These are phyloP conservation scores for Botrytis hyacinthi DNA, from an alignment of 2,329 filamentous ascomycete genomes.

Conservation along the genomic window DNA sequence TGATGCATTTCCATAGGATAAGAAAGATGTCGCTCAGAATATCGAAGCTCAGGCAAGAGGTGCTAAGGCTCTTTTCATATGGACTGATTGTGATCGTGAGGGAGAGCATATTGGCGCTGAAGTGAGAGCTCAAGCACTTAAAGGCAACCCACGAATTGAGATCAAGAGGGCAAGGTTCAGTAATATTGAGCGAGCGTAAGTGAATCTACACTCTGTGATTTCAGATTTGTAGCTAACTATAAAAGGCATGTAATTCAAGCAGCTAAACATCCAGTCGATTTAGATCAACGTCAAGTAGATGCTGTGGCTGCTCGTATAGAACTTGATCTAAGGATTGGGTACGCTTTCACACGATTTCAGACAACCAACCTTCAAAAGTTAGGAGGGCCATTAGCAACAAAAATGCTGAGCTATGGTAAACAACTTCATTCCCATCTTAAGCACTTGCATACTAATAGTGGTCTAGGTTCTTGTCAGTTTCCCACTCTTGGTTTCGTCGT, in stretches of 20 bases:
- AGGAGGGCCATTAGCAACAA: slow-evolving; percentile 55
- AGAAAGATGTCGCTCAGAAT: slow-evolving; percentile 77
- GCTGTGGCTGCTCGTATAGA: slow-evolving; percentile 89
- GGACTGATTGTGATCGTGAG: slow-evolving; percentile 98
- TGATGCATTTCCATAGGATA: slow-evolving; percentile 56
- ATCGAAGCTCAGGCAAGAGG: slow-evolving; percentile 75
- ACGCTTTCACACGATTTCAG: slow-evolving; percentile 85
- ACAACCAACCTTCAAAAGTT: slow-evolving; percentile 74
- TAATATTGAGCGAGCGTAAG: slow-evolving; percentile 88
- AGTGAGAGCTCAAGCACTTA: slow-evolving; percentile 76
- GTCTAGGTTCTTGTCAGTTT: slow-evolving; percentile 83
- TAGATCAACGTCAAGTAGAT: slow-evolving; percentile 83
- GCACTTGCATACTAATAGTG: slow-evolving; percentile 22
- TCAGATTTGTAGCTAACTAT: slow-evolving; percentile 15
- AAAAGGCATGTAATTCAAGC: slow-evolving; percentile 80
- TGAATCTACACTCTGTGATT: not conserved
- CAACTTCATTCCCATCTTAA: not conserved
- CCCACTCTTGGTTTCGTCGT: slow-evolving; percentile 96
- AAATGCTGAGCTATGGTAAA: slow-evolving; percentile 76
- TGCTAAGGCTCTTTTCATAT: slow-evolving; percentile 81
- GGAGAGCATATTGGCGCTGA: slow-evolving; percentile 95
- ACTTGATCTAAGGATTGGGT: slow-evolving; percentile 87
- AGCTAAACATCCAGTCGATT: slow-evolving; percentile 69
- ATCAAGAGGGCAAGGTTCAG: slow-evolving; percentile 89
- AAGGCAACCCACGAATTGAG: slow-evolving; percentile 70